Percentiles rank a stretch among this genome's conserved stretches.
Evolutionary conservation across 2,329 filamentous ascomycete genomes (phyloP).

Genomic region (Curvularia sp.): DNA sequence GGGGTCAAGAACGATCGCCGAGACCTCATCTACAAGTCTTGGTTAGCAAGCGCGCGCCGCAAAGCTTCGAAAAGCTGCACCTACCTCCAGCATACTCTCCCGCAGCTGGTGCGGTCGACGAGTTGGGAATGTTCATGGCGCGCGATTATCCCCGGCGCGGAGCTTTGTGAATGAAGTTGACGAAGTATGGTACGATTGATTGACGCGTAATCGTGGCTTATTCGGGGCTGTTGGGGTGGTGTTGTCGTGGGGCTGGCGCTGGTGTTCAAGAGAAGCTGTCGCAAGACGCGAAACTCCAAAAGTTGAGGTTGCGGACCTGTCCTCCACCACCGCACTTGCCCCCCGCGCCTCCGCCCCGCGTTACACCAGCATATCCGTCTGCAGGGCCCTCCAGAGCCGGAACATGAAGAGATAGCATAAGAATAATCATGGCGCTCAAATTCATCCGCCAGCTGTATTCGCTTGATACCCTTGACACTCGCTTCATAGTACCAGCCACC

Average conservation of each 20-base stretch:
- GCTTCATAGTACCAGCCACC: conserved; percentile 73
- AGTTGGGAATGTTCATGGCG: conserved; percentile 49
- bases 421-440: conserved; percentile 49
- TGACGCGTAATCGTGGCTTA: conserved; percentile 36
- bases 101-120: conserved; percentile 49
- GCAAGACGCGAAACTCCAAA: conserved; percentile 38
- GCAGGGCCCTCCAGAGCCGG: not conserved
- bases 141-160: conserved; percentile 20
- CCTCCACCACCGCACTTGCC: conserved; percentile 26
- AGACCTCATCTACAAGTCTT: conserved; percentile 79
- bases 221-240: conserved; percentile 9
- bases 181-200: conserved; percentile 11
- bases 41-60: conserved; percentile 22
- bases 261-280: conserved; percentile 39
- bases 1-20: conserved; percentile 93
- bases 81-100: conserved; percentile 57
- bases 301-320: conserved; percentile 31
- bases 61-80: conserved; percentile 14
- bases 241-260: conserved; percentile 30
- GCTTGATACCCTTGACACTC: conserved; percentile 72
- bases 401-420: conserved; percentile 34
- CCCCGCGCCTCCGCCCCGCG: conserved; percentile 23
- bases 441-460: conserved; percentile 65
- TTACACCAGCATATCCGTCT: conserved; percentile 6
- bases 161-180: conserved; percentile 7